Percentiles rank a stretch among this genome's conserved stretches.
Conservation (phyloP, 2,329 filamentous ascomycete genomes). For the Neofusicoccum ribis region DNA sequence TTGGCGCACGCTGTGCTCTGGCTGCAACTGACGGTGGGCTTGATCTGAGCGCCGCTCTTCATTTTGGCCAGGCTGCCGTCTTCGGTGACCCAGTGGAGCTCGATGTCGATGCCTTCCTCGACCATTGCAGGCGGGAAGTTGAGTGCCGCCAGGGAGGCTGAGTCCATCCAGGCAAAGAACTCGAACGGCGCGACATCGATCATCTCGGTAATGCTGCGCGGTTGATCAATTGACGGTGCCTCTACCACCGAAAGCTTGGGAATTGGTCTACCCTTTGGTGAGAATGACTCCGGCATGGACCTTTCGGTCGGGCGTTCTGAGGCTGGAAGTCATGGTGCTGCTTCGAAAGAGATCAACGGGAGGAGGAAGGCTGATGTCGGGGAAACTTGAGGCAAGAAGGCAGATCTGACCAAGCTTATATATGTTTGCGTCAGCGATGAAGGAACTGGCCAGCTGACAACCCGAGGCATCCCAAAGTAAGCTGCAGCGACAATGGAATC, state of each 20-base stretch:
- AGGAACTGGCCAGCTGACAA: not conserved
- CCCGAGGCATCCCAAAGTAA: no score
- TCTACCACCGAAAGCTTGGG: not conserved
- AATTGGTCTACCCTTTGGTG: slow-evolving; percentile 18
- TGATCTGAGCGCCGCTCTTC: slow-evolving; percentile 23
- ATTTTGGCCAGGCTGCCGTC: slow-evolving; percentile 22
- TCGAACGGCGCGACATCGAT: slow-evolving; percentile 35
- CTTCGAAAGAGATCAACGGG: not conserved
- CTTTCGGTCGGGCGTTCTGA: slow-evolving; percentile 23
- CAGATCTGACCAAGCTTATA: not conserved
- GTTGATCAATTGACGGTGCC: not conserved
- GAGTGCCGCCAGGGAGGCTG: slow-evolving; percentile 24
- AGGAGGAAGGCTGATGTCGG: not conserved
- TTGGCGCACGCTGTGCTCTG: no score
- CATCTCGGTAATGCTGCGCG: slow-evolving; percentile 26
- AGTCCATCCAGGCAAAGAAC: slow-evolving; percentile 27
- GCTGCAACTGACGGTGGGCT: slow-evolving; percentile 22
- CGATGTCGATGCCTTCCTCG: slow-evolving; percentile 29
- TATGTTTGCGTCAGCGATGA: not conserved
- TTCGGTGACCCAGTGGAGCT: slow-evolving; percentile 36
- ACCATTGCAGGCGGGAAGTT: slow-evolving; percentile 22
- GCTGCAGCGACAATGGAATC: no score
- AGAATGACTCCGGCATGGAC: slow-evolving; percentile 27
- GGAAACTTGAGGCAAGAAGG: not conserved
- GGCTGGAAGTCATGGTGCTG: not conserved